Base-by-base conservation (phyloP, 345 rosid species). In the Eucalyptus marginata region DNA sequence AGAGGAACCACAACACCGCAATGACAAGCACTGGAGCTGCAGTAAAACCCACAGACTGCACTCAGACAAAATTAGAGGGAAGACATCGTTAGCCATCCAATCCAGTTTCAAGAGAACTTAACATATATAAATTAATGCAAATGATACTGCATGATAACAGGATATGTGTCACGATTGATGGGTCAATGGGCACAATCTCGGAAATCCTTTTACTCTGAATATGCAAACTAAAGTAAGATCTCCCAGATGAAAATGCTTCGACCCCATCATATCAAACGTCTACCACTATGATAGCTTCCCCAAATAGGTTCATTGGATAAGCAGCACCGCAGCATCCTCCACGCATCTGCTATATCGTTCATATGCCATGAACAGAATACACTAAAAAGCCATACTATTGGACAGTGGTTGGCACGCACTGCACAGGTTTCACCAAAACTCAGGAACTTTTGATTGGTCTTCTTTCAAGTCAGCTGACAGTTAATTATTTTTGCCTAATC, bases 1-100 rank as follows among this genome's bases (percentile, higher is more conserved):
- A 95, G 43, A 95, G 87, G 90, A 96, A 95, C 99, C 99, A 98
- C 87, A 94, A 89, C 49, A 92, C 90, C 17, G 98, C 94, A 88
- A 94, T 90, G 86, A 89, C 91, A 92, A 96, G 94, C 89, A 97
- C 89, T 25, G 98, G 98, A 91, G 87, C 94, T 88, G 98, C 99
- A 44, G 98, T 96, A 89, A 90, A 96, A n/a, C 96, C 93, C 89
- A 93, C 99, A 89, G 99, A 97, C 99, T 98, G 97, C 94, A 91
- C 52, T 49, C 76, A 52, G 50, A 87, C 27, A 87, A 51, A 87
- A 46, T 88, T 49, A 83, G 36, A 87, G 44, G 76, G 24, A n/a
- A 44, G 40, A 52, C 47, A n/a, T 49, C 22, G n/a, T 71, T 44
- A 87, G 88, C 36, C 27, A 10, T 87, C 11, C 50, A 43, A 46